A percentile compares a stretch with the other conserved stretches of the same genome.
Conservation (phyloP, 345 rosid species). For the Atalantia buxifolia region DNA sequence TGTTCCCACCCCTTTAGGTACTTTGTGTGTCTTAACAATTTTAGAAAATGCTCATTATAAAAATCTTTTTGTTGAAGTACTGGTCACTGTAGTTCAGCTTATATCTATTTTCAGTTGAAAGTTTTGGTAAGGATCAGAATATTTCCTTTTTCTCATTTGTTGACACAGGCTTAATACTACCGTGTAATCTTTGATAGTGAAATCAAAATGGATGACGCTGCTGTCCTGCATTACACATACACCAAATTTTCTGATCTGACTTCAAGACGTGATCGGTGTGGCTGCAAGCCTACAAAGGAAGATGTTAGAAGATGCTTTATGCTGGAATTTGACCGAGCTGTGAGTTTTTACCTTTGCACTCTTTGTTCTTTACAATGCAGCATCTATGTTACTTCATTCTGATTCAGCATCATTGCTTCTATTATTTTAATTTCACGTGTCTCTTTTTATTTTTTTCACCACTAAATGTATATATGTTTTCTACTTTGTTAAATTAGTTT, state of each 20-base stretch:
- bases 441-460: neutral
- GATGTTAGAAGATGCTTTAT: constrained; percentile 98
- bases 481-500: neutral
- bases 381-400: neutral
- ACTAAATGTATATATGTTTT: neutral
- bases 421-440: neutral
- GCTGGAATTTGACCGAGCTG: constrained; percentile 95
- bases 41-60: neutral
- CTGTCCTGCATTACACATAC: constrained; percentile 88
- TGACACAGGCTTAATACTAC: constrained; percentile 1
- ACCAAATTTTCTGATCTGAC: constrained; percentile 90
- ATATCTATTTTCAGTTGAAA: neutral
- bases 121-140: neutral
- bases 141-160: neutral
- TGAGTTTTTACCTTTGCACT: constrained; percentile 37
- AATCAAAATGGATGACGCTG: constrained; percentile 82
- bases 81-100: neutral
- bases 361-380: neutral
- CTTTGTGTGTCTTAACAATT: neutral
- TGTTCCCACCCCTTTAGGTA: neutral
- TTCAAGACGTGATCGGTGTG: constrained; percentile 96
- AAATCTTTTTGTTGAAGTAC: neutral
- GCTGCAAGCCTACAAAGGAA: constrained; percentile 95
- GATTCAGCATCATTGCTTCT: neutral
- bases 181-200: constrained; percentile 42